Base-by-base conservation (phyloP, 192 early-diverging fungal species). In the Backusella macrospora region DNA sequence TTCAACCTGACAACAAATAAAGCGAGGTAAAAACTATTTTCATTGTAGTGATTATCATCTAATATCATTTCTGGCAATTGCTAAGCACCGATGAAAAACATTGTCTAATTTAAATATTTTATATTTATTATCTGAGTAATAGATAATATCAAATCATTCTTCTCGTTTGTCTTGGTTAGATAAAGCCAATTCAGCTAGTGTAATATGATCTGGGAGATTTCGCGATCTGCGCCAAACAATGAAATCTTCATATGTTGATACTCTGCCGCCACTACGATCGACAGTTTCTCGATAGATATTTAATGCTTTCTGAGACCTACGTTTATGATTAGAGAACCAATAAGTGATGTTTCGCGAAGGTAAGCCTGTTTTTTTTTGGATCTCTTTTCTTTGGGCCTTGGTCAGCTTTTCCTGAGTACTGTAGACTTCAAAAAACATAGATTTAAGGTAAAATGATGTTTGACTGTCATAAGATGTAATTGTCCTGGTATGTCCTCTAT, bases 261-360 rank as follows among this genome's bases (percentile, higher is more conserved):
- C 52, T 23, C 26, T 18, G 5, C 52, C 52, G 26, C 8, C 52
- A 23, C 52, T 59, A 59, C 6, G 21, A 59, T 10, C 3, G 13
- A 59, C 26, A 23, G 52, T 59, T 18, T 59, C 52, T 26, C 26
- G 52, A 23, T 59, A 59, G 21, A 59, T 59, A 18, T 59, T 23
- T 10, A 59, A 13, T 12, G 52, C 52, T 26, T 26, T 23, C 18
- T 59, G 18, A 7, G 21, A 5, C n/a, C 77, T 66, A 6, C 77
- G 34, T 23, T 78, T 78, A 29, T 73, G 71, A 44, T 78, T 78
- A 18, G 77, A 73, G 42, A 78, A 68, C 77, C 77, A 78, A 38
- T 78, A 78, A 4, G 77, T 78, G 7, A 78, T 44, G 3, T 59
- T 78, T 10, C 77, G 62, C 0, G 72, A 66, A 16, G 67, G 21